A percentile compares a stretch with the other conserved stretches of the same genome.
Conservation (phyloP, 495 filamentous ascomycete genomes). For the Geoglossum glabrum region DNA sequence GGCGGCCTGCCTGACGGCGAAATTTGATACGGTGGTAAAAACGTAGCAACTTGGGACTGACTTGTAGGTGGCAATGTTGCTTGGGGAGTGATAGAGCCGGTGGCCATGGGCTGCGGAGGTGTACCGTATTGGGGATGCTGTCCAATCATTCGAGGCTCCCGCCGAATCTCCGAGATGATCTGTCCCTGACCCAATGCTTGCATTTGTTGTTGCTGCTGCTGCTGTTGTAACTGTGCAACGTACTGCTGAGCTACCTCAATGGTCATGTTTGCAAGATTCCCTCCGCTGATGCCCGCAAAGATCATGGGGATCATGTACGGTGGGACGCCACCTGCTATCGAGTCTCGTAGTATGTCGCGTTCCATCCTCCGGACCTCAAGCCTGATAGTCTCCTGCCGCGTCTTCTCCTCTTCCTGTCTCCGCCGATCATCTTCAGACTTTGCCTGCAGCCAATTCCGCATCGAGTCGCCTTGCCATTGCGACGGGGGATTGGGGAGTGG, state of each 20-base stretch:
- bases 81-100: slow-evolving; percentile 14
- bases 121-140: slow-evolving; percentile 13
- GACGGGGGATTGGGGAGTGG: slow-evolving; percentile 26
- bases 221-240: slow-evolving; percentile 27
- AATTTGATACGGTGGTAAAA: neutral
- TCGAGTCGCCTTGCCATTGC: slow-evolving; percentile 50
- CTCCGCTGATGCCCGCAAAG: slow-evolving; percentile 62
- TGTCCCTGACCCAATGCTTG: slow-evolving; percentile 16
- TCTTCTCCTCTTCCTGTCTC: slow-evolving; percentile 76
- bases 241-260: slow-evolving; percentile 62
- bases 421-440: slow-evolving; percentile 72
- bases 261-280: slow-evolving; percentile 36
- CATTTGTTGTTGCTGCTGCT: slow-evolving; percentile 29
- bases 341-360: slow-evolving; percentile 64
- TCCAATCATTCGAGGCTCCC: slow-evolving; percentile 15
- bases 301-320: slow-evolving; percentile 75
- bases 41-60: neutral
- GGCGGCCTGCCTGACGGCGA: neutral
- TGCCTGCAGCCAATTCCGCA: slow-evolving; percentile 63
- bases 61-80: slow-evolving; percentile 6
- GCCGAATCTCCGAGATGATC: slow-evolving; percentile 16
- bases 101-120: slow-evolving; percentile 2
- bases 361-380: slow-evolving; percentile 73
- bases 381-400: slow-evolving; percentile 52
- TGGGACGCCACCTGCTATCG: slow-evolving; percentile 60